Percentiles rank a stretch among this genome's conserved stretches.
Evolutionary conservation across 2,329 filamentous ascomycete species (phyloP).

Genomic region (Plectosphaerella plurivora): DNA sequence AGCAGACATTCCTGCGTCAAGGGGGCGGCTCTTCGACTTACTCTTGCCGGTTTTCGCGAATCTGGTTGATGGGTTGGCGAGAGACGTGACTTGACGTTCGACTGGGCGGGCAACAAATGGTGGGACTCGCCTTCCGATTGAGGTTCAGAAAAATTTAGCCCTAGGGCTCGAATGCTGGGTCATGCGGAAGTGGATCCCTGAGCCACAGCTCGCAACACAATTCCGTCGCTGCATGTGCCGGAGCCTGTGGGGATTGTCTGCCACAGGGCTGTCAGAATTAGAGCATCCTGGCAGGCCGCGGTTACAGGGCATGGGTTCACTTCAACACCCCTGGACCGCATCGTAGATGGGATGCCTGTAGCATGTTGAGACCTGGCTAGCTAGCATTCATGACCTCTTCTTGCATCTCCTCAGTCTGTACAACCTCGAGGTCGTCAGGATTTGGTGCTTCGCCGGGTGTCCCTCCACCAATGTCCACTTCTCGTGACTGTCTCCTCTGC

Average conservation of each 20-base stretch:
- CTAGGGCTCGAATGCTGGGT: background rate
- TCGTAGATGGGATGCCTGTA: no score
- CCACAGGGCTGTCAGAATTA: no score
- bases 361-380: no score
- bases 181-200: background rate
- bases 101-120: background rate
- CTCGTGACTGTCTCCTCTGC: background rate
- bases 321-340: no score
- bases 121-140: background rate
- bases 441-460: no score
- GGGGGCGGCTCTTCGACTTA: conserved; percentile 35
- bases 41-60: conserved; percentile 53
- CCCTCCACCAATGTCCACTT: no score
- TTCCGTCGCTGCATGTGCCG: background rate
- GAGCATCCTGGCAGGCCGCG: no score
- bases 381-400: no score
- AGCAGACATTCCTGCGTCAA: conserved; percentile 1
- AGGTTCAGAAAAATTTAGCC: conserved; percentile 23
- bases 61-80: conserved; percentile 20
- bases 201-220: conserved; percentile 30
- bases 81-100: conserved; percentile 14
- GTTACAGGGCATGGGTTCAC: no score
- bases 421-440: no score
- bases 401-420: no score
- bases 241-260: background rate